Evolutionary conservation across 2,329 filamentous ascomycete genomes (phyloP).

Genomic region (Fusarium goolgardi): DNA sequence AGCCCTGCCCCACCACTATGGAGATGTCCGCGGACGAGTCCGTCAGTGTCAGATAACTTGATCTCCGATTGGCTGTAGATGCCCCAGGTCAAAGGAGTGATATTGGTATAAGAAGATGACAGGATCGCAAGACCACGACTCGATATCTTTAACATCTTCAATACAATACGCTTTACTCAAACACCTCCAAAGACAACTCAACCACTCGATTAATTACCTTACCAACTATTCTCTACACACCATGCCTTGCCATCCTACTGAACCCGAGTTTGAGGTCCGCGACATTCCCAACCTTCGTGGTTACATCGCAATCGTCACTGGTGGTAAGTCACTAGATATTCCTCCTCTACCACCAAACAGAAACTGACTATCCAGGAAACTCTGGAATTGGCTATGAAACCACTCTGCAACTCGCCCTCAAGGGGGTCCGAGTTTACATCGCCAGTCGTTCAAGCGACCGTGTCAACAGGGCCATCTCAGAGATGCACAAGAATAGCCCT

Average conservation of each 20-base stretch:
- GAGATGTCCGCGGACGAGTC: conserved; percentile 37
- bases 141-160: neutral
- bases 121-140: neutral
- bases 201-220: too few relatives aligned
- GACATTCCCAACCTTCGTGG: conserved; percentile 40
- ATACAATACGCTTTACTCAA: neutral
- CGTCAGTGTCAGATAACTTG: neutral
- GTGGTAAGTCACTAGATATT: conserved; percentile 17
- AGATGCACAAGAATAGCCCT: conserved; percentile 23
- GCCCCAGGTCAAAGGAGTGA: neutral
- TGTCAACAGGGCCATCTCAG: conserved; percentile 35
- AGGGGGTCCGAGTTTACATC: conserved; percentile 40
- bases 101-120: conserved; percentile 22
- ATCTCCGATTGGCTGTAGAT: conserved; percentile 16
- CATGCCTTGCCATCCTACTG: conserved; percentile 24
- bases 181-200: neutral
- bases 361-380: conserved; percentile 14
- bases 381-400: conserved; percentile 44
- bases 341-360: accelerated
- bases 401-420: conserved; percentile 35
- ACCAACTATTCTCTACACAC: neutral
- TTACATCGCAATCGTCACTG: conserved; percentile 42
- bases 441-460: conserved; percentile 39
- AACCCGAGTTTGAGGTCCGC: conserved; percentile 28
- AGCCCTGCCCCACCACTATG: conserved; percentile 23